Base-by-base conservation (phyloP, 331 rosid genomes). In the Erythrophleum ivorense region DNA sequence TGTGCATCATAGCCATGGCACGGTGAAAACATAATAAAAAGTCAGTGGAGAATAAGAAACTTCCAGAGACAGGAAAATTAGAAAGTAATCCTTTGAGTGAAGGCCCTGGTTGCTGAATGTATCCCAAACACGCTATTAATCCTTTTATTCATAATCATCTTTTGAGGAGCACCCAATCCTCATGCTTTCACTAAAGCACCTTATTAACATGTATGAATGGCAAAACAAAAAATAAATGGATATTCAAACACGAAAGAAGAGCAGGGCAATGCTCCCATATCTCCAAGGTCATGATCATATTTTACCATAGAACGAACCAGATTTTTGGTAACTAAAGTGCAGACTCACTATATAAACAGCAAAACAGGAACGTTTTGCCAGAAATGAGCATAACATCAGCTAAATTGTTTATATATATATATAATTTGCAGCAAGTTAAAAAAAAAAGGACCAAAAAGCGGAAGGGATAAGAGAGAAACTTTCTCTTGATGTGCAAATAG, bases 361-460 rank as follows among this genome's bases (percentile, higher is more conserved):
- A 43, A 52, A 67, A 40, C 33, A 70, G 40, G 49, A 73, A 21
- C 24, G 13, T 34, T 55, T 79, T 66, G 15, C 49, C 15, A 1
- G 29, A 77, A 83, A 4, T 3, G 12, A 48, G 43, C 62, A 52
- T 43, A 52, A 50, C 40, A 71, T 75, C 29, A 6, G 65, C 71
- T n/a, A 69, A 69, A 50, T 54, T 62, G 21, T 12, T 46, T 55
- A 53, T 55, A 53, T 29, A 57, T 29, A 80, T 63, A 77, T 45
- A 16, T 21, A 41, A 68, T 18, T n/a, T 67, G 21, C 31, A 41
- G 34, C 16, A 18, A 53, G 46, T 64, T 6, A 24, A 64, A 15
- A 5, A 13, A 5, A 33, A 1, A 2, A 57, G 41, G 43, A 15
- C 76, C 24, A 6, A 49, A 50, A 72, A 15, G 29, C 16, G 3